Evolutionary conservation across 116 monocot species (phyloP).

Genomic region (Trichopus zeylanicus): DNA sequence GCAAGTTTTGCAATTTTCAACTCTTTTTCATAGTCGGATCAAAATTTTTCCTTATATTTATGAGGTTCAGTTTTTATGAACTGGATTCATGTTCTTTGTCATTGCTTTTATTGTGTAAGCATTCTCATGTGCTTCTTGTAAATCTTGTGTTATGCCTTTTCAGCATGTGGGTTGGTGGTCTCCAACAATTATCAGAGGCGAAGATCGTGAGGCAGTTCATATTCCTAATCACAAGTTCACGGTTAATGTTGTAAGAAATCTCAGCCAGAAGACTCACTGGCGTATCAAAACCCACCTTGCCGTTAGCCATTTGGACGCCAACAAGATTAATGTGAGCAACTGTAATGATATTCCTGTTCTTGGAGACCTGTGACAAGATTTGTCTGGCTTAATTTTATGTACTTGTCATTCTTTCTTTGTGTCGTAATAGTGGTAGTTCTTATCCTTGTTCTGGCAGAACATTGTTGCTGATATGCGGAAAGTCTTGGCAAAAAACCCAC

Average conservation of each 20-base stretch:
- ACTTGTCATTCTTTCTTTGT: too few relatives aligned
- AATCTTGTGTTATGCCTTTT: constrained; percentile 12
- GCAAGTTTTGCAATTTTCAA: too few relatives aligned
- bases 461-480: constrained; percentile 97
- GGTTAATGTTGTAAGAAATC: constrained; percentile 87
- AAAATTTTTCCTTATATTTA: too few relatives aligned
- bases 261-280: constrained; percentile 92
- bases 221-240: constrained; percentile 99
- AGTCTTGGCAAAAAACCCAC: constrained; percentile 94
- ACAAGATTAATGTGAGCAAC: constrained; percentile 89
- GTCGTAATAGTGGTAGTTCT: too few relatives aligned
- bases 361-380: neutral
- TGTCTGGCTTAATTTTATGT: too few relatives aligned
- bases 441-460: constrained; percentile 31
- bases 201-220: constrained; percentile 91
- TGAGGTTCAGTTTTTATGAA: too few relatives aligned
- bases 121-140: too few relatives aligned
- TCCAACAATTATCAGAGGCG: constrained; percentile 93
- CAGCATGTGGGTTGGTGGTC: constrained; percentile 99
- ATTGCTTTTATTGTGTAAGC: too few relatives aligned
- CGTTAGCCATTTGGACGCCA: constrained; percentile 91
- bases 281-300: constrained; percentile 98
- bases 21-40: too few relatives aligned
- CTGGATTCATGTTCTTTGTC: too few relatives aligned
- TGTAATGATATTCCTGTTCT: too few relatives aligned